Evolutionary conservation across 495 filamentous ascomycete genomes (phyloP).

Genomic region (Hypoxylon crocopeplum): DNA sequence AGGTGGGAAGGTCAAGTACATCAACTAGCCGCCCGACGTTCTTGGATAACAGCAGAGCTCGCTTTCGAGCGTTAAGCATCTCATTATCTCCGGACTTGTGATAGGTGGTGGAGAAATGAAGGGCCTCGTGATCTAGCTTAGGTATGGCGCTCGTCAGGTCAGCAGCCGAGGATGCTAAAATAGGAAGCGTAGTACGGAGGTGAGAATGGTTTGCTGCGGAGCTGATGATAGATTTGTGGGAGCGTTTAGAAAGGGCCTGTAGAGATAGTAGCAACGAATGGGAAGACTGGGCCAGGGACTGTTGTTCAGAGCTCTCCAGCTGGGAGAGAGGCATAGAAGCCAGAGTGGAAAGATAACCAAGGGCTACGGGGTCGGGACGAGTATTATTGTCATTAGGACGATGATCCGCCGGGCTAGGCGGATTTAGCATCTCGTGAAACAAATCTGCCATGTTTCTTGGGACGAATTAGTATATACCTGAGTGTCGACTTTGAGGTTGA

Average conservation of each 20-base stretch:
- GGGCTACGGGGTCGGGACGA: conserved; percentile 68
- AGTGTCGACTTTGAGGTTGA: too few relatives aligned
- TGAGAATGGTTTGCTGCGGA: conserved; percentile 79
- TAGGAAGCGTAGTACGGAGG: conserved; percentile 69
- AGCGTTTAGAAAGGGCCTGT: conserved; percentile 87
- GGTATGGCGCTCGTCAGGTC: conserved; percentile 76
- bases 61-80: conserved; percentile 75
- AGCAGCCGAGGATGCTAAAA: conserved; percentile 67
- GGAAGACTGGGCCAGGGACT: conserved; percentile 78
- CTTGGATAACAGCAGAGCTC: conserved; percentile 81
- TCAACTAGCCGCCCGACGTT: conserved; percentile 92
- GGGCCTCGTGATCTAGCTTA: conserved; percentile 76
- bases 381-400: conserved; percentile 64
- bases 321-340: conserved; percentile 79
- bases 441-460: conserved; percentile 78
- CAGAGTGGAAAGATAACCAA: conserved; percentile 80
- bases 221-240: conserved; percentile 84
- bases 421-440: conserved; percentile 71
- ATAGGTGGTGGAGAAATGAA: conserved; percentile 84
- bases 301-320: conserved; percentile 75
- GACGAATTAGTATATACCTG: too few relatives aligned
- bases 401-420: conserved; percentile 16
- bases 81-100: conserved; percentile 72
- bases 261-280: conserved; percentile 86
- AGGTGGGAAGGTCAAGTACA: conserved; percentile 86